Evolutionary conservation across 23 red algal species (phyloP), one percentile per base, ranked within the genome.

Genomic region (Gracilaria domingensis): DNA sequence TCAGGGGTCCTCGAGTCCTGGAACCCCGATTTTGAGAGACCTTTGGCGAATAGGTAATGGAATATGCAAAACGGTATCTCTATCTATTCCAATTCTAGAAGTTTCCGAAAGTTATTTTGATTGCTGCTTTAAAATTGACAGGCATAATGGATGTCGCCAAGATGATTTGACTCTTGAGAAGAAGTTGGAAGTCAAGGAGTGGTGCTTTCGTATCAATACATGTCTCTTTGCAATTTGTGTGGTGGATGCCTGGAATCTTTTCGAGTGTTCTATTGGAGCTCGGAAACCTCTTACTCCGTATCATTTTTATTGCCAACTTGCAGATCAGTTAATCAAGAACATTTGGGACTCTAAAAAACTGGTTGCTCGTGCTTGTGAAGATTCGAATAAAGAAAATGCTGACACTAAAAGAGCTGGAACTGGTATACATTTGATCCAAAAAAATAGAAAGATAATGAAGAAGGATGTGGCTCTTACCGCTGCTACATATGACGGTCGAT

Each of bases 81-180:
- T 54, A 4, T 36, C 34, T 5, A 73, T 76, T 69, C 26, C 72
- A 28, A 75, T 59, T 67, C 87, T 75, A 47, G 29, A 66, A 42
- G 87, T 91, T 35, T 66, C 4, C 9, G 59, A 91, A 50, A 26
- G 13, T 14, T 91, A 91, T 49, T 91, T 81, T 49, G 2, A 21
- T 26, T 28, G 2, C 6, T 81, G 74, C 13, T 77, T 48, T 8
- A 4, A 81, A 54, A 79, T 91, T 62, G 87, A 91, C 13, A 28
- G 69, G 24, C 87, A 91, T 9, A 91, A 81, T 61, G 4, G 87
- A 39, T 80, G 28, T 49, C 87, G 87, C 9, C 87, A 91, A 81
- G 75, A 91, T 79, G 73, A 40, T 45, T 72, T 91, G 8, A 55
- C 53, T 45, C 28, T 91, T 20, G 87, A 91, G 21, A 80, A 81